phyloP scores from a whole-genome alignment of 2,329 filamentous ascomycete species.

The Pseudogymnoascus sp. region DNA sequence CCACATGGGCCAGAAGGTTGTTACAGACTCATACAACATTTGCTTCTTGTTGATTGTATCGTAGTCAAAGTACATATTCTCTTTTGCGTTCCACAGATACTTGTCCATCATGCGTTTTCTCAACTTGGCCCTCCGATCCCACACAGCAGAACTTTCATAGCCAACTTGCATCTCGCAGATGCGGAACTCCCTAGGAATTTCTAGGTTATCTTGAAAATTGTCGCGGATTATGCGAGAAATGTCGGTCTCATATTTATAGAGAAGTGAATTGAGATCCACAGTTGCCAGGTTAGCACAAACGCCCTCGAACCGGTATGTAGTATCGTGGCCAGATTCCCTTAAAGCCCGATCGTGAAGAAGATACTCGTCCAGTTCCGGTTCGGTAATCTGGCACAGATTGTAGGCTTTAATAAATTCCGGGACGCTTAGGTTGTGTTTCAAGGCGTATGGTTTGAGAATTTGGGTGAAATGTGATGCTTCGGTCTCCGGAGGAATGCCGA shows the following conservation, averaged over 20 bases:
- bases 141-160: constrained; percentile 75
- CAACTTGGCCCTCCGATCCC: constrained; percentile 82
- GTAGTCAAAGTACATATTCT: constrained; percentile 98
- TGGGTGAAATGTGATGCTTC: constrained; percentile 47
- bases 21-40: constrained; percentile 81
- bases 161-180: constrained; percentile 59
- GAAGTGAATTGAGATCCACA: constrained; percentile 85
- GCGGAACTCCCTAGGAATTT: constrained; percentile 76
- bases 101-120: constrained; percentile 84
- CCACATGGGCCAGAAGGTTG: constrained; percentile 97
- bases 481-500: constrained; percentile 47
- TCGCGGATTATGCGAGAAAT: constrained; percentile 81
- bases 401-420: constrained; percentile 83
- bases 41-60: constrained; percentile 76
- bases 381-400: constrained; percentile 67
- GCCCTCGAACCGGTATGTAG: constrained; percentile 90
- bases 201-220: constrained; percentile 74
- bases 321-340: constrained; percentile 94
- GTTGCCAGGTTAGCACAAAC: constrained; percentile 85
- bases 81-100: constrained; percentile 85
- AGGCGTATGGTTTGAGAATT: constrained; percentile 28
- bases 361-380: constrained; percentile 89
- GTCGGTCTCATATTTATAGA: constrained; percentile 96
- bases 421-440: constrained; percentile 69
- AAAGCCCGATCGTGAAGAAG: constrained; percentile 95